Evolutionary conservation across 495 filamentous ascomycete genomes (phyloP), one percentile per base, ranked within the genome.

Genomic region (Hypoxylon fragiforme): DNA sequence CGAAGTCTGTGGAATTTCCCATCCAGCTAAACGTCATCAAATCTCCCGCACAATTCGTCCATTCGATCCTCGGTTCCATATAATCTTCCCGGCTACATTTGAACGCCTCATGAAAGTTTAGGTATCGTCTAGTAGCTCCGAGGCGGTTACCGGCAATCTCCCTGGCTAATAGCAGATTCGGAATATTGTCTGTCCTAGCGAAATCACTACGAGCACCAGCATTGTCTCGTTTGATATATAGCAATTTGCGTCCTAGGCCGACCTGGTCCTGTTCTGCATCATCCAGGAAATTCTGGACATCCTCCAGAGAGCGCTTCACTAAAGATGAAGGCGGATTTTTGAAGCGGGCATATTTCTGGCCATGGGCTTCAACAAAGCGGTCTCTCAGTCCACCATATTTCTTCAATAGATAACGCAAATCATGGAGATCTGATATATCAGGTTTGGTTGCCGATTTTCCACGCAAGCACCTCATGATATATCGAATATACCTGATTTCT

Each of bases 1-100:
- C 54, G 44, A 81, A 81, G n/a, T 58, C 64, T 9, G 16, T 44
- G 5, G 74, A 70, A 46, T 80, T 69, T 1, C 75, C 72, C 0
- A 75, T 57, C 85, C 85, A 88, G 21, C 70, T 72, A 9, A 84
- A 70, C 16, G 77, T 80, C 36, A 73, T 68, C 14, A 88, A 81
- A 61, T 86, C 83, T 5, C 83, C 81, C 24, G 81, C 83, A 22
- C 76, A 79, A 30, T 79, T 73, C 1, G 74, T 76, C 75, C 76
- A 82, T 46, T 81, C 74, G 0, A 70, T 64, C 35, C 69, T 65
- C 7, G 70, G 67, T 24, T 71, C 66, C 11, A 82, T 32, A 5
- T 62, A 59, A 40, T 82, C 78, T 51, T 81, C 80, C 2, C 68
- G 53, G 18, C 62, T 68, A 24, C 63, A 73, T n/a, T 43, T 63